Conservation (phyloP, 192 early-diverging fungal species). For the Martensiomyces pterosporus region DNA sequence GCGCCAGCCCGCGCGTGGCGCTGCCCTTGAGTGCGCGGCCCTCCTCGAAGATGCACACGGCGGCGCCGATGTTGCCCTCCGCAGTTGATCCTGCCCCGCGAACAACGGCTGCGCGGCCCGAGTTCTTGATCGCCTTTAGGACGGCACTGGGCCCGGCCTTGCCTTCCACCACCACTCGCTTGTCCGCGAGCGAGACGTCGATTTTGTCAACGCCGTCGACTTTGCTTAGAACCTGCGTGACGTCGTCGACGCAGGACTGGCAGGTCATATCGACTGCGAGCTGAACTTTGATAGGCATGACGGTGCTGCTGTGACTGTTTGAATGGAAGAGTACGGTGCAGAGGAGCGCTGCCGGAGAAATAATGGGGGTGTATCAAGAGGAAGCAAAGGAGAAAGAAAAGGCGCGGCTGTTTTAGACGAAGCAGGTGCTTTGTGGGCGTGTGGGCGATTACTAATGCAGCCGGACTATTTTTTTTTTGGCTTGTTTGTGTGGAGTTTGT, state of each 20-base stretch:
- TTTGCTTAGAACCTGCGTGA: conserved; percentile 54
- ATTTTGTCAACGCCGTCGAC: conserved; percentile 59
- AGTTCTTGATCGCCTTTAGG: conserved; percentile 59
- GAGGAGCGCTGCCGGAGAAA: too few relatives aligned
- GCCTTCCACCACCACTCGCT: conserved; percentile 75
- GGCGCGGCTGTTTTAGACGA: too few relatives aligned
- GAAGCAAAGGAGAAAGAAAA: too few relatives aligned
- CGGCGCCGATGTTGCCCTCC: conserved; percentile 65
- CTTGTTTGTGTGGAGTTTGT: too few relatives aligned
- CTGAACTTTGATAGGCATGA: conserved; percentile 60
- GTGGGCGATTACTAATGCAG: too few relatives aligned
- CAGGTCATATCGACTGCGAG: conserved; percentile 88
- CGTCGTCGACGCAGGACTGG: conserved; percentile 68
- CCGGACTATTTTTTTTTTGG: too few relatives aligned
- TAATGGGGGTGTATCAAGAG: too few relatives aligned
- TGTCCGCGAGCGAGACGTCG: conserved; percentile 62
- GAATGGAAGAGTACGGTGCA: too few relatives aligned
- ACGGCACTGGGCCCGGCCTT: conserved; percentile 51
- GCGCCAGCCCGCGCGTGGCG: conserved; percentile 59
- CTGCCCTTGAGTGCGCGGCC: conserved; percentile 18
- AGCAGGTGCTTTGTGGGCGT: too few relatives aligned
- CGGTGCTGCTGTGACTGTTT: too few relatives aligned
- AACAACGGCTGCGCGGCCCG: conserved; percentile 71
- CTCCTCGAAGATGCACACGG: conserved; percentile 87
- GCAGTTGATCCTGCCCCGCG: conserved; percentile 66